A percentile compares a stretch with the other conserved stretches of the same genome.
Evolutionary conservation across 495 filamentous ascomycete genomes (phyloP).

Genomic region (Sporormia fimetaria): DNA sequence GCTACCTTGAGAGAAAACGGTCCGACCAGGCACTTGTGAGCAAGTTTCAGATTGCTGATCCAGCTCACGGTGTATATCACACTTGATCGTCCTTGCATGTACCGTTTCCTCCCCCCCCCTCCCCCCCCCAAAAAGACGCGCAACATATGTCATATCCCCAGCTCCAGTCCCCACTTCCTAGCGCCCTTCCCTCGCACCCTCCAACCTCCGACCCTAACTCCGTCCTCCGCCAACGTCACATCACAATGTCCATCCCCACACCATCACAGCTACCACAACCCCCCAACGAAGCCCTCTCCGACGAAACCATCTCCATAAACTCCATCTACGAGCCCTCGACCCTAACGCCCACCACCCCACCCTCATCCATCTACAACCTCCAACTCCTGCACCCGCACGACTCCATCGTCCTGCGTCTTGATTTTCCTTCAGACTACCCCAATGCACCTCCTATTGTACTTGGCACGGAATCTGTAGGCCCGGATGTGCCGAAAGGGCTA

Average conservation of each 20-base stretch:
- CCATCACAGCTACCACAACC: slow-evolving; percentile 1
- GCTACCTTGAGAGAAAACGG: too few species aligned
- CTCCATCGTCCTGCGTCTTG: slow-evolving; percentile 37
- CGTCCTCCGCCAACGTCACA: too few species aligned
- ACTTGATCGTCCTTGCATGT: too few species aligned
- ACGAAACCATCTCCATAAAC: slow-evolving; percentile 84
- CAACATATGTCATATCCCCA: too few species aligned
- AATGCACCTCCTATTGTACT: slow-evolving; percentile 55
- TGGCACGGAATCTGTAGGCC: slow-evolving; percentile 50
- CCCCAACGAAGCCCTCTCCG: slow-evolving; percentile 58
- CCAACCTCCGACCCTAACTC: too few species aligned
- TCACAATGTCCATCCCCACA: background rate
- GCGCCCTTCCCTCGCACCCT: too few species aligned
- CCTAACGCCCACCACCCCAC: slow-evolving; percentile 34
- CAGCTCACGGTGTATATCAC: too few species aligned
- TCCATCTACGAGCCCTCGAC: slow-evolving; percentile 76
- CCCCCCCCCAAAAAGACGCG: too few species aligned
- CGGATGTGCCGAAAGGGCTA: slow-evolving; percentile 46
- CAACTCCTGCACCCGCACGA: slow-evolving; percentile 30
- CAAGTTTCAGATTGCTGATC: too few species aligned
- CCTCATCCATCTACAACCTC: slow-evolving; percentile 36
- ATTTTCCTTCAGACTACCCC: slow-evolving; percentile 63
- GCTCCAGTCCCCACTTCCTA: too few species aligned
- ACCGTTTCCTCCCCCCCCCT: too few species aligned
- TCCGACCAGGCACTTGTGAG: too few species aligned